Evolutionary conservation across 2,329 filamentous ascomycete genomes (phyloP).

Genomic region (Lachnellula hyalina): DNA sequence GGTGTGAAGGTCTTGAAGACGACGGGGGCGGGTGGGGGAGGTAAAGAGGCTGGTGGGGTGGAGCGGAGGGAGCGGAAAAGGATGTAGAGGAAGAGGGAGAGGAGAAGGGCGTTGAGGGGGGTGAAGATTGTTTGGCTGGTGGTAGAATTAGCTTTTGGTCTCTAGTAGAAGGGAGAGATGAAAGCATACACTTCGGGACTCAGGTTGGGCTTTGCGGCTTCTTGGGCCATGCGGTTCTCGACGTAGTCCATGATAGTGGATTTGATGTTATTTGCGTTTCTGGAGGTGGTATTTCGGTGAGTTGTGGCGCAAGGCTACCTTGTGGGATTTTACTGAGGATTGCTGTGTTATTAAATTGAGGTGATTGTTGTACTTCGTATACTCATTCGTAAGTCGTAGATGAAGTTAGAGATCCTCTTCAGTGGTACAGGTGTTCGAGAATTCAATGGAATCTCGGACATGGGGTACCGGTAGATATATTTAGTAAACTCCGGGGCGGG

Average conservation of each 20-base stretch:
- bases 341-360: too few relatives aligned
- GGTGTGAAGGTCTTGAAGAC: too few relatives aligned
- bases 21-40: conserved; percentile 49
- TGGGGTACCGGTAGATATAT: too few relatives aligned
- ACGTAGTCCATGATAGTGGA: conserved; percentile 30
- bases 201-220: conserved; percentile 26
- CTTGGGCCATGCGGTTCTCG: conserved; percentile 32
- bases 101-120: conserved; percentile 58
- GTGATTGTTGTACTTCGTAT: too few relatives aligned
- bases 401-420: too few relatives aligned
- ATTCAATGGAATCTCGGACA: too few relatives aligned
- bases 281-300: too few relatives aligned
- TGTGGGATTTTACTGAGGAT: too few relatives aligned
- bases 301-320: too few relatives aligned
- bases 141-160: conserved; percentile 1
- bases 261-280: neutral
- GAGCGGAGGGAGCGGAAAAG: conserved; percentile 52
- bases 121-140: conserved; percentile 41
- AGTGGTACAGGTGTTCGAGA: too few relatives aligned
- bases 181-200: conserved; percentile 29
- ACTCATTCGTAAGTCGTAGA: too few relatives aligned
- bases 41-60: conserved; percentile 40
- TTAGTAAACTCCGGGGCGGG: too few relatives aligned
- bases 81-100: conserved; percentile 51
- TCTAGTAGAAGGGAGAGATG: neutral